Percentiles rank a stretch among this genome's conserved stretches.
phyloP scores from a whole-genome alignment of 495 filamentous ascomycete species.

The Neurospora hispaniola region DNA sequence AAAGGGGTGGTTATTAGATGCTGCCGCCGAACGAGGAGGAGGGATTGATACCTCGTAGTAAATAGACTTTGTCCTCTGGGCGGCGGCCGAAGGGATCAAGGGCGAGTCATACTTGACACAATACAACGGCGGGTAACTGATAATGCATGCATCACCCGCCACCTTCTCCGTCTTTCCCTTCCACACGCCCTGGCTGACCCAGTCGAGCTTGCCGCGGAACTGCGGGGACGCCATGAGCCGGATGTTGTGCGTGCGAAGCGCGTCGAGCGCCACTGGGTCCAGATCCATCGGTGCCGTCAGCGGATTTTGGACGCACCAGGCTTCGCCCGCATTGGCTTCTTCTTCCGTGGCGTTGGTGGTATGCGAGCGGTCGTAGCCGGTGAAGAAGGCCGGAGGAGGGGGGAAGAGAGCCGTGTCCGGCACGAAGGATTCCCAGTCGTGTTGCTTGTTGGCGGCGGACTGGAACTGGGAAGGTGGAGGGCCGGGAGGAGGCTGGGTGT shows the following conservation, averaged over 20 bases:
- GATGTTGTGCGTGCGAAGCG: constrained; percentile 24
- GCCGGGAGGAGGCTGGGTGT: constrained; percentile 28
- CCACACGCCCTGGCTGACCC: constrained; percentile 35
- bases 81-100: constrained; percentile 28
- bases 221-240: constrained; percentile 22
- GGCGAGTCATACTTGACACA: constrained; percentile 59
- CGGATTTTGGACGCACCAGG: constrained; percentile 57
- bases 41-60: constrained; percentile 71
- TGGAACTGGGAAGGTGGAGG: constrained; percentile 38
- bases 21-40: constrained; percentile 2
- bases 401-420: constrained; percentile 74
- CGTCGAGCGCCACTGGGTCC: constrained; percentile 27
- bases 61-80: constrained; percentile 41
- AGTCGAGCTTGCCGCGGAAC: constrained; percentile 23
- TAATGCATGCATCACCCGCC: constrained; percentile 42
- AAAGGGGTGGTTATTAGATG: neutral
- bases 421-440: constrained; percentile 71
- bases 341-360: constrained; percentile 62
- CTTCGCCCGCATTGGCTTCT: constrained; percentile 61
- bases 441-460: constrained; percentile 28
- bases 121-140: constrained; percentile 68
- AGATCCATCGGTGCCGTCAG: constrained; percentile 47
- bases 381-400: constrained; percentile 62
- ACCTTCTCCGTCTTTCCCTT: constrained; percentile 18
- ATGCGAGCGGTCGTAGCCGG: constrained; percentile 51